These are phyloP conservation scores for Flaveria brownii DNA, from an alignment of 129 eudicot genomes.

Conservation along the genomic window DNA sequence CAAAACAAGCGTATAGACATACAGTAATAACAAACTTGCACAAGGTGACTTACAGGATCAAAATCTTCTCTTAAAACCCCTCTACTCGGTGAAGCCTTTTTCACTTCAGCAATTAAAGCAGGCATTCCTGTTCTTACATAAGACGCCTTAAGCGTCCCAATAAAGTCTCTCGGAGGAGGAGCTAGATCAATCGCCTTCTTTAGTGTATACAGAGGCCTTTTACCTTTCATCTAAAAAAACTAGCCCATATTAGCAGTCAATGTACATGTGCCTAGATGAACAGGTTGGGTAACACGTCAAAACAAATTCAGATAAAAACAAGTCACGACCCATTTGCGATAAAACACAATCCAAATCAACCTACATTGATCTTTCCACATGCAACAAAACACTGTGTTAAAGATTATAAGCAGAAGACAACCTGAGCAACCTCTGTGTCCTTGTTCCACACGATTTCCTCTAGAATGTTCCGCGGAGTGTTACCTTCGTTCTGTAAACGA, in stretches of 20 bases:
- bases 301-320: neutral
- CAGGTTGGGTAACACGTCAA: neutral
- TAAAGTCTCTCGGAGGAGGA: conserved; percentile 76
- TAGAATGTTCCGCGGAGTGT: conserved; percentile 82
- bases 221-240: conserved; percentile 57
- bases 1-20: neutral
- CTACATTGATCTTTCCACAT: no score
- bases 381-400: neutral
- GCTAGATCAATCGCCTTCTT: conserved; percentile 48
- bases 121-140: conserved; percentile 72
- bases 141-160: conserved; percentile 74
- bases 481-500: conserved; percentile 69
- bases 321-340: neutral
- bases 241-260: conserved; percentile 18
- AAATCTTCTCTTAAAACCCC: conserved; percentile 94
- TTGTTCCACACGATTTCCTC: conserved; percentile 95
- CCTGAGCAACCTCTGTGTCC: conserved; percentile 81
- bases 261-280: neutral
- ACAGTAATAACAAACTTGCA: no score
- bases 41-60: conserved; percentile 69
- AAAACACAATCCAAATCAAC: neutral
- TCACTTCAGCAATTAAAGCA: conserved; percentile 93
- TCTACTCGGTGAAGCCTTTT: conserved; percentile 96
- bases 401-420: conserved; percentile 24
- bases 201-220: conserved; percentile 48